A percentile compares a stretch with the other conserved stretches of the same genome.
These are phyloP conservation scores for Macrotyloma uniflorum DNA, from an alignment of 306 rosid genomes.

Conservation along the genomic window DNA sequence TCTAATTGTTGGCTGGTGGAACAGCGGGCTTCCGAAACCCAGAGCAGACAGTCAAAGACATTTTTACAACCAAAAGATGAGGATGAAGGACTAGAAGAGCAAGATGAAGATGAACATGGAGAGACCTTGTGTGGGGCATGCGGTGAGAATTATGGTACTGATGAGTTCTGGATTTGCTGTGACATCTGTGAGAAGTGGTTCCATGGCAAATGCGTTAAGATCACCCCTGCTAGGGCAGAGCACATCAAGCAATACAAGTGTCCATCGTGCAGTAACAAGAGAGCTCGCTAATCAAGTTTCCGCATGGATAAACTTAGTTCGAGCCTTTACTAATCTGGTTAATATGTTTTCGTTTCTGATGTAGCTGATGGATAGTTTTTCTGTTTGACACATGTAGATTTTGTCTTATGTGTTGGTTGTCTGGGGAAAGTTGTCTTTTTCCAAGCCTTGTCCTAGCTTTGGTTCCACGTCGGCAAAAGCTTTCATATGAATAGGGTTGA, in stretches of 20 bases:
- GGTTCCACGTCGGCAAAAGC: conserved; percentile 14
- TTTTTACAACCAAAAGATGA: conserved; percentile 54
- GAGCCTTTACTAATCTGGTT: conserved; percentile 40
- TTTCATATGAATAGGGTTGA: conserved; percentile 20
- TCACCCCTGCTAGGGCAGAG: conserved; percentile 85
- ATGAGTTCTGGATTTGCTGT: conserved; percentile 94
- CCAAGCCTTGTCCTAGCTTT: neutral
- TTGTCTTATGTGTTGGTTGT: conserved; percentile 34
- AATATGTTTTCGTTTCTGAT: conserved; percentile 36
- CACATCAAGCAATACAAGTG: conserved; percentile 95
- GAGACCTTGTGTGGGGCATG: conserved; percentile 87
- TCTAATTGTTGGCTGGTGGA: conserved; percentile 35
- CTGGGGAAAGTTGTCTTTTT: conserved; percentile 32
- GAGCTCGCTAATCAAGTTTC: conserved; percentile 55
- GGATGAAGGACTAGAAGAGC: conserved; percentile 62
- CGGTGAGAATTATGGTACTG: conserved; percentile 71
- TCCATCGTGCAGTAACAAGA: conserved; percentile 93
- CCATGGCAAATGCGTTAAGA: conserved; percentile 92
- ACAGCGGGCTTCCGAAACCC: conserved; percentile 64
- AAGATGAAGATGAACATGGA: conserved; percentile 83
- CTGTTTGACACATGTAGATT: conserved; percentile 41
- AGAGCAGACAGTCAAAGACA: conserved; percentile 52
- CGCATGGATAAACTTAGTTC: conserved; percentile 29
- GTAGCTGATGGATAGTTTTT: conserved; percentile 40
- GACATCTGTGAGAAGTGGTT: conserved; percentile 92